Evolutionary conservation across 192 early-diverging fungal species (phyloP).

Genomic region (Backusella luteola): DNA sequence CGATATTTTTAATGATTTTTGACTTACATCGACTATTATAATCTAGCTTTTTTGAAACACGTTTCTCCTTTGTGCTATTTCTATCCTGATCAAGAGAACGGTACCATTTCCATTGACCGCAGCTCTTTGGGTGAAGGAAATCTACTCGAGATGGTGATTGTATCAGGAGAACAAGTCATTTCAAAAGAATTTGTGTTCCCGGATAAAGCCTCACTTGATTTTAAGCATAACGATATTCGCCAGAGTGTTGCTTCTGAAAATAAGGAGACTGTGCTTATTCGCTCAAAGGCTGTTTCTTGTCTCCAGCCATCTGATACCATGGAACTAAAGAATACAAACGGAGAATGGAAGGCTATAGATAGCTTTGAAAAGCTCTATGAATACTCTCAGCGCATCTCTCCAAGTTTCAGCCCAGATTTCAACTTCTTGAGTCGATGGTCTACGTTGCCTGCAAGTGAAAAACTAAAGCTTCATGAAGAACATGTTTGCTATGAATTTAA

Average conservation of each 20-base stretch:
- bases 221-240: slow-evolving; percentile 7
- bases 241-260: neutral
- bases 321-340: neutral
- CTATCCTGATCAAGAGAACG: neutral
- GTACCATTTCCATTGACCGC: slow-evolving; percentile 13
- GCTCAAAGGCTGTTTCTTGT: slow-evolving; percentile 9
- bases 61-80: neutral
- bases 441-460: slow-evolving; percentile 17
- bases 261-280: neutral
- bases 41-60: neutral
- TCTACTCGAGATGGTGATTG: slow-evolving; percentile 17
- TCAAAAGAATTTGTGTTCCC: slow-evolving; percentile 11
- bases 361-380: slow-evolving; percentile 26
- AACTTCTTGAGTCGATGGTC: slow-evolving; percentile 40
- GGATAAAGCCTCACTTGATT: neutral
- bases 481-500: slow-evolving; percentile 47
- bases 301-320: slow-evolving; percentile 7
- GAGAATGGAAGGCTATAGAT: slow-evolving; percentile 24
- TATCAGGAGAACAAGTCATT: slow-evolving; percentile 24
- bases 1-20: neutral
- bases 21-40: neutral
- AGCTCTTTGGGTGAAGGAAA: slow-evolving; percentile 21
- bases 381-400: neutral
- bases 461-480: slow-evolving; percentile 36
- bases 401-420: slow-evolving; percentile 8